Base-by-base conservation (phyloP, 2,329 filamentous ascomycete genomes). In the Fusarium armeniacum region DNA sequence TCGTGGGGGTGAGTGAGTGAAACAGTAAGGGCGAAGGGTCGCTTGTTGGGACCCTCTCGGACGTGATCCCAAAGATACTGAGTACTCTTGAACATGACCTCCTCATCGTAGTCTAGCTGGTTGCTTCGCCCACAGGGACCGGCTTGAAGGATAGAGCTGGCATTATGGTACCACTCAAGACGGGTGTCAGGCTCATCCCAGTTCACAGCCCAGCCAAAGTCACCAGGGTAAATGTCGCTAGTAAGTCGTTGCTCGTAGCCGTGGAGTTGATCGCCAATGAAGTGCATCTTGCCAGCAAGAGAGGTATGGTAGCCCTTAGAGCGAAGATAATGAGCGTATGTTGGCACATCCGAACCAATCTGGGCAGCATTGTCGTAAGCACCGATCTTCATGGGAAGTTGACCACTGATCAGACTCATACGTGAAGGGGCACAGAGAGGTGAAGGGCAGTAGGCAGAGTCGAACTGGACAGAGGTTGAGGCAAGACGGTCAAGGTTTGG, bases 271-370 rank as follows among this genome's bases (percentile, higher is more conserved):
- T 98, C 94, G 35, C 94, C 94, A 57, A 97, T 92, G 78, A 98
- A 98, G 81, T 98, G 94, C 94, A 98, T 98, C 86, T 98, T 98
- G 67, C 94, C 94, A 7, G 94, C 93, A 73, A 98, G 84, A 8
- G 91, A 92, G 15, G 94, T 97, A 81, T 97, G 93, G 76, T 98
- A 98, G 55, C 93, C 93, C 75, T 91, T 89, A 43, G 88, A 86
- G 51, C 94, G 91, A 57, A 98, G 84, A 81, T 97, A 97, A 80
- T 98, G 94, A 11, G 94, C 93, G 77, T 97, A 98, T 2, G 94
- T 98, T 16, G 94, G 94, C 32, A 93, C 88, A 73, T 97, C 93
- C 58, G 93, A 93, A 58, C 89, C 86, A 74, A 98, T 90, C 72
- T 94, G 91, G 35, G 92, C 90, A 45, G 94, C 94, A 77, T 98